These are phyloP conservation scores for Stropharia rugosoannulata DNA, from an alignment of 768 basidiomycete genomes.

Conservation along the genomic window DNA sequence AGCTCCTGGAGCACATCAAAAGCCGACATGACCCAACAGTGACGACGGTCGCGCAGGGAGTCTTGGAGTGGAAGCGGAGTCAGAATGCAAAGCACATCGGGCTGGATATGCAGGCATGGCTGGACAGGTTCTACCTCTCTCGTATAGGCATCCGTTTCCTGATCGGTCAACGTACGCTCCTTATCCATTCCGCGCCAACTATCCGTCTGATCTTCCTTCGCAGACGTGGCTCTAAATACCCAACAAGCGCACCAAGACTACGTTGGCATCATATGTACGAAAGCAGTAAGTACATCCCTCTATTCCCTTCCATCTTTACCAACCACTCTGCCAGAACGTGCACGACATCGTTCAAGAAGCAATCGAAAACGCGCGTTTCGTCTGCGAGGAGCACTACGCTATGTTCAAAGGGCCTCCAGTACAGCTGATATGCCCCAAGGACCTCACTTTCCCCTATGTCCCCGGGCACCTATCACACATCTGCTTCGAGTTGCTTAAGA, in stretches of 20 bases:
- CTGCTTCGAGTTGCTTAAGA: conserved; percentile 95
- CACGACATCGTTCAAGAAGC: conserved; percentile 98
- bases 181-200: background rate
- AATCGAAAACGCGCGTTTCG: conserved; percentile 93
- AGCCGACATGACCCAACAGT: conserved; percentile 96
- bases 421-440: conserved; percentile 88
- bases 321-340: conserved; percentile 60
- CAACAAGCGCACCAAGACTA: conserved; percentile 88
- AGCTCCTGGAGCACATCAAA: conserved; percentile 85
- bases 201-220: conserved; percentile 1
- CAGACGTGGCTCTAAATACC: conserved; percentile 93
- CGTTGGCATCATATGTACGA: conserved; percentile 96
- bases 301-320: background rate
- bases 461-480: conserved; percentile 97
- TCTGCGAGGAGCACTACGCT: conserved; percentile 94
- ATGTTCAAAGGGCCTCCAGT: conserved; percentile 97
- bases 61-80: conserved; percentile 91
- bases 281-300: conserved; percentile 56
- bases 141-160: conserved; percentile 95
- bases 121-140: conserved; percentile 96
- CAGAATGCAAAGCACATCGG: conserved; percentile 72
- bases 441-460: conserved; percentile 90
- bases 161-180: conserved; percentile 85
- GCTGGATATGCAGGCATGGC: conserved; percentile 89
- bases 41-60: conserved; percentile 94